Conservation (phyloP, 768 basidiomycete genomes). For the Auricularia sp. region DNA sequence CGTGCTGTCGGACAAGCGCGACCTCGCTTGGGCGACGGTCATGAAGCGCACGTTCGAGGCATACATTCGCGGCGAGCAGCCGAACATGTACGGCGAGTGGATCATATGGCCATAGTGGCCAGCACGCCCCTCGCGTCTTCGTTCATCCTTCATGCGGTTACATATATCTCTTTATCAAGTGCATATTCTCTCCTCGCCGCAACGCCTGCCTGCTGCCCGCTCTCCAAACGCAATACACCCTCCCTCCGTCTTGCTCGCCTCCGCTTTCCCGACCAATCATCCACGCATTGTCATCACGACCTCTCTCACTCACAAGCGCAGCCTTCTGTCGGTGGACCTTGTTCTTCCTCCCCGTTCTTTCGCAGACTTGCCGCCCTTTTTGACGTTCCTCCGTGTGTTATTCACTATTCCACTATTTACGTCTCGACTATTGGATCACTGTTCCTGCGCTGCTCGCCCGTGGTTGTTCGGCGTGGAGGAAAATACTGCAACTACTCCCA, state of each 20-base stretch:
- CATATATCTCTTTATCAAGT: not conserved
- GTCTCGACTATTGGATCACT: not conserved
- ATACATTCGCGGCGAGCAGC: slow-evolving; percentile 81
- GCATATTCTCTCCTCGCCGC: not conserved
- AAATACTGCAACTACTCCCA: not conserved
- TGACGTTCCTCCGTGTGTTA: not conserved
- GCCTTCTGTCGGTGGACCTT: no score
- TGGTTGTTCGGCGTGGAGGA: not conserved
- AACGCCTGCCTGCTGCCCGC: not conserved
- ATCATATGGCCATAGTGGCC: slow-evolving; percentile 29
- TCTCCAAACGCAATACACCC: not conserved
- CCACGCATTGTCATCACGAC: no score
- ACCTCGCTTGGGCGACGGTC: slow-evolving; percentile 87
- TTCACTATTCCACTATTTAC: not conserved
- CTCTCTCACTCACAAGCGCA: no score
- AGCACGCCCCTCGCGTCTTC: not conserved
- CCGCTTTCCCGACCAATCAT: no score
- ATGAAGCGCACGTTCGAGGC: slow-evolving; percentile 93
- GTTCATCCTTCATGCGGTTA: not conserved
- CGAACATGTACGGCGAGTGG: slow-evolving; percentile 94
- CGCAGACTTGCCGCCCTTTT: not conserved
- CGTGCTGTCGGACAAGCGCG: slow-evolving; percentile 59
- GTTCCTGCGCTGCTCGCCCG: not conserved
- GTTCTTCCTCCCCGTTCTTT: not conserved
- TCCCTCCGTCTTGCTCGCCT: not conserved